Evolutionary conservation across 2,329 filamentous ascomycete species (phyloP), one percentile per base, ranked within the genome.

Genomic region (Rhynchosporium graminicola): DNA sequence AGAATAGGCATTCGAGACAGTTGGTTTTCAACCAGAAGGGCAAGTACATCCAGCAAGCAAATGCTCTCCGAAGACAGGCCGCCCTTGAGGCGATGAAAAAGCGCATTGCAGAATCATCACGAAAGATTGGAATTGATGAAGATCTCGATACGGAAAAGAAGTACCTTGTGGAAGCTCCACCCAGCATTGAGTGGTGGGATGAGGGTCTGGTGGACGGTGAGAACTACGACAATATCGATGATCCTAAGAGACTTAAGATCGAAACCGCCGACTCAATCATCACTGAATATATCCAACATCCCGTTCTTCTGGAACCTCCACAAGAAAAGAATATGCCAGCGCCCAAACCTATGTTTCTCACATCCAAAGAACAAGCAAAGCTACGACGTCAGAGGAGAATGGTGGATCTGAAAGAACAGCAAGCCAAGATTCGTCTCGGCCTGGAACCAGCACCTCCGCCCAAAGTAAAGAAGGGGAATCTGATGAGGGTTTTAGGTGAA

Each of bases 181-280:
- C 95, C 3, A 89, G 89, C 7, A 83, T 98, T 47, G 95, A 99
- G 76, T 99, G 95, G 95, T 98, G 94, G 91, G 95, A 99, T 71
- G 93, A 98, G 77, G 91, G 88, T 2, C 79, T 98, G 20, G 82
- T 96, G 15, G 83, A 89, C 57, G 91, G 89, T 47, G 83, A 84
- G 47, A 88, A 83, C 60, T 97, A 98, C 77, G 83, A 88, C 63
- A 81, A 83, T 64, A 84, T 95, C 62, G 84, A 88, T 31, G 79
- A 89, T 63, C 79, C 83, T 0, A 77, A 78, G 15, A 87, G 84
- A 48, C 79, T 95, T 64, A 95, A 93, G 75, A 84, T 97, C 66
- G 83, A 86, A 45, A 85, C 86, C 0, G 79, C 87, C n/a, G 92
- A 97, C 74, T 89, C 87, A 57, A 94, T 98, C 70, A 86, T 99